Evolutionary conservation across 2,329 filamentous ascomycete species (phyloP).

Genomic region (Volutella citrinella): DNA sequence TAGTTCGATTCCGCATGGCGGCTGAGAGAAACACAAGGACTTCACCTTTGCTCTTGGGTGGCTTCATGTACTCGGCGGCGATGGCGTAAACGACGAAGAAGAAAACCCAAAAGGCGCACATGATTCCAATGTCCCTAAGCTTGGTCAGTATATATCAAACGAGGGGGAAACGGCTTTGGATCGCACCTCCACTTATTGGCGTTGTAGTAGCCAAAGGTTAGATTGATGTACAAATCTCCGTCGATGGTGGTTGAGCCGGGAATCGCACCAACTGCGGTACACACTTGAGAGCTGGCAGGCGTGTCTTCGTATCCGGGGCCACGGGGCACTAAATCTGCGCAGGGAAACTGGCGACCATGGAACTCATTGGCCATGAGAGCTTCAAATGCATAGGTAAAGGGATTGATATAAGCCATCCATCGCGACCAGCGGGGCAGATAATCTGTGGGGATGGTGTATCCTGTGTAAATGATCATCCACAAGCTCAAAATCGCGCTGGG

Average conservation of each 20-base stretch:
- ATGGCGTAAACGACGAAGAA: conserved; percentile 63
- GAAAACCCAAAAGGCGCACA: conserved; percentile 60
- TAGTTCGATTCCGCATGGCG: conserved; percentile 54
- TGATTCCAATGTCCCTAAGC: conserved; percentile 62
- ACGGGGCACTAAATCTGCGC: conserved; percentile 47
- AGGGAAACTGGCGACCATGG: conserved; percentile 53
- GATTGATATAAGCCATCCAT: conserved; percentile 66
- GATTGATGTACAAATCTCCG: conserved; percentile 58
- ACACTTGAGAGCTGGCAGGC: conserved; percentile 46
- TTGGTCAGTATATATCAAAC: fast-evolving
- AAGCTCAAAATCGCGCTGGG: conserved; percentile 50
- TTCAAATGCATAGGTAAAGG: conserved; percentile 52
- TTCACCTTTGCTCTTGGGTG: conserved; percentile 61
- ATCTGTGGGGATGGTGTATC: conserved; percentile 22
- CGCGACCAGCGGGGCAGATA: conserved; percentile 32
- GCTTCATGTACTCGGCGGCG: conserved; percentile 62
- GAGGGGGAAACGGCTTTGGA: fast-evolving
- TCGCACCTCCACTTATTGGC: conserved; percentile 51
- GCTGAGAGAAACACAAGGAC: conserved; percentile 62
- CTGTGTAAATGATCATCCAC: conserved; percentile 50
- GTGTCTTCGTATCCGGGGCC: conserved; percentile 31
- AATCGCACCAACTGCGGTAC: conserved; percentile 51
- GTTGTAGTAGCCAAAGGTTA: conserved; percentile 54
- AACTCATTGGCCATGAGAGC: conserved; percentile 26
- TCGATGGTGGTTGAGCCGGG: conserved; percentile 51